Evolutionary conservation across 352 stramenopile species (phyloP), one percentile per base, ranked within the genome.

Genomic region (Nothophytophthora sp.): DNA sequence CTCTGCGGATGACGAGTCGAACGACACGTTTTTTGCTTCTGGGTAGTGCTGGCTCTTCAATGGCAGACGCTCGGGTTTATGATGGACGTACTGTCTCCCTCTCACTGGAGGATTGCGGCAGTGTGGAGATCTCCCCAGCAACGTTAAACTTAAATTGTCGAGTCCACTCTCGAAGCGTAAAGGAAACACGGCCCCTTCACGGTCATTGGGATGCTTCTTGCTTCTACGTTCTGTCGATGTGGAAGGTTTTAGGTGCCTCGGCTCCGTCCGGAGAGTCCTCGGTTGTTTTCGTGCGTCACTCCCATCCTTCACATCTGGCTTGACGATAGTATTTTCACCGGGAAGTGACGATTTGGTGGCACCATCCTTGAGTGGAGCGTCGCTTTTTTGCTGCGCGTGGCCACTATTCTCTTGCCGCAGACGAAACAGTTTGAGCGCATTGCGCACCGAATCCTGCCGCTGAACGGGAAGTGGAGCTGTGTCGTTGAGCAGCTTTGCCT

Each of bases 401-500:
- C 18, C 32, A 20, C 20, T 29, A 8, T 44, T 62, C 27, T 76
- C 55, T 40, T 82, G 80, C 6, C 69, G 60, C 2, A 88, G 57
- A 38, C 64, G 76, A 34, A 88, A 63, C 10, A 88, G 60, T 35
- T 73, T 83, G 18, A 88, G 54, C 7, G 72, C 71, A 15, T 86
- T 88, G 18, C 63, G 56, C 43, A 76, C 55, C n/a, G 69, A 74
- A 30, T 73, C 58, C 47, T 56, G 56, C 12, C 43, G 60, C 23
- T 60, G 13, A 16, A 13, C 15, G 23, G 30, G 29, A 12, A 51
- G 60, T 20, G 7, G 1, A 3, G 39, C 2, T 23, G 27, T 28
- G 16, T 38, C 46, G 3, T 10, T 27, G 22, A 33, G 27, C 1
- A 38, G 22, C 16, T 35, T 43, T 15, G 27, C 16, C 8, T 53